Evolutionary conservation across 2,329 filamentous ascomycete genomes (phyloP).

Genomic region (Lachnellula subtilissima): DNA sequence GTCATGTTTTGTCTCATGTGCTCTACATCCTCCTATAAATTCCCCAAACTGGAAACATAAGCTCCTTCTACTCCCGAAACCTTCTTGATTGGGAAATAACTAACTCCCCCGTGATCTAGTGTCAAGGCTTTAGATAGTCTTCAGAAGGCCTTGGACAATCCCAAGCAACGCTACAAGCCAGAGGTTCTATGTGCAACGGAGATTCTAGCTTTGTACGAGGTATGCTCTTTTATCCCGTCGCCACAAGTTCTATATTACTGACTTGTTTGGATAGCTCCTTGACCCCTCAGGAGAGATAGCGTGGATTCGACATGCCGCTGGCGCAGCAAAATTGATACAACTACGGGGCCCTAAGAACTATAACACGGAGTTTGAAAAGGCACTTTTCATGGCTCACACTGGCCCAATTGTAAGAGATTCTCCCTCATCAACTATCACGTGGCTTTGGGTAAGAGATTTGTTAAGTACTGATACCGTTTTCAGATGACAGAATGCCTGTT

Average conservation of each 20-base stretch:
- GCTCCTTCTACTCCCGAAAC: too few relatives aligned
- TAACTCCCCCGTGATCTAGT: neutral
- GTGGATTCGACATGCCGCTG: slow-evolving; percentile 33
- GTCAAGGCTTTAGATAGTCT: slow-evolving; percentile 21
- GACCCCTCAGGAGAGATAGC: slow-evolving; percentile 28
- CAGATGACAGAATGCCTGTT: slow-evolving; percentile 25
- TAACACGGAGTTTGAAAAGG: slow-evolving; percentile 33
- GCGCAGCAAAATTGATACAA: slow-evolving; percentile 30
- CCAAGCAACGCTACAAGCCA: slow-evolving; percentile 17
- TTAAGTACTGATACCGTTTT: neutral
- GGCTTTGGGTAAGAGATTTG: neutral
- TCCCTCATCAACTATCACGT: neutral
- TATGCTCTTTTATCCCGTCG: slow-evolving; percentile 14
- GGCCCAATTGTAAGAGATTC: slow-evolving; percentile 28
- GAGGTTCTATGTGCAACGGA: slow-evolving; percentile 26
- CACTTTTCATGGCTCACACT: slow-evolving; percentile 33
- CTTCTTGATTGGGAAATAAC: too few relatives aligned
- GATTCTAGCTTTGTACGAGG: slow-evolving; percentile 25
- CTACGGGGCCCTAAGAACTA: slow-evolving; percentile 30
- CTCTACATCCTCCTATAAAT: too few relatives aligned
- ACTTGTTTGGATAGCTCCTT: slow-evolving; percentile 26
- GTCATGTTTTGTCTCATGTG: too few relatives aligned
- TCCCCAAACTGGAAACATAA: too few relatives aligned
- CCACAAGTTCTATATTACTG: slow-evolving; percentile 13
- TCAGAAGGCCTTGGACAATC: slow-evolving; percentile 22